A percentile compares a stretch with the other conserved stretches of the same genome.
These are phyloP conservation scores for Theileria orientalis DNA, from an alignment of 169 alveolate genomes.

Conservation along the genomic window DNA sequence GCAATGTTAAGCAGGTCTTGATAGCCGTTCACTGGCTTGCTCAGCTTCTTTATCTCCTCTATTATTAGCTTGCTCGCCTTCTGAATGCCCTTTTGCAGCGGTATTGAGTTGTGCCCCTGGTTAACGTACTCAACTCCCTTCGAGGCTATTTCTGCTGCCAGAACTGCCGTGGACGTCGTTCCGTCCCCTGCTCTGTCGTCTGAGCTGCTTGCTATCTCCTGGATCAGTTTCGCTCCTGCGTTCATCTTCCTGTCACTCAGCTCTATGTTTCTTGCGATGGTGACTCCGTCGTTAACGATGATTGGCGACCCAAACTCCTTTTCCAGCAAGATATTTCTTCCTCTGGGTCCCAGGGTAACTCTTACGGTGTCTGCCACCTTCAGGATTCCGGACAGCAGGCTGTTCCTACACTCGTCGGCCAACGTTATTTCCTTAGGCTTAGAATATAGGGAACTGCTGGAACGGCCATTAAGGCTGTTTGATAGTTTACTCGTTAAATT, in stretches of 20 bases:
- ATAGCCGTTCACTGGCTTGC: constrained; percentile 81
- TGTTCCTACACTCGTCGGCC: constrained; percentile 81
- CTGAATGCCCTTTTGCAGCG: constrained; percentile 84
- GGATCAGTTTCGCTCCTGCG: constrained; percentile 86
- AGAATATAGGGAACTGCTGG: constrained; percentile 14
- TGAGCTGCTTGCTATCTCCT: constrained; percentile 85
- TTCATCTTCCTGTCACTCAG: constrained; percentile 80
- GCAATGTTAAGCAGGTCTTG: constrained; percentile 83
- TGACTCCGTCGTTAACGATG: constrained; percentile 88
- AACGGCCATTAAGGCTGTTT: neutral
- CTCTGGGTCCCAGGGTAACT: constrained; percentile 88
- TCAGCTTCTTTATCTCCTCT: constrained; percentile 79
- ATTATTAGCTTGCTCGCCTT: constrained; percentile 79
- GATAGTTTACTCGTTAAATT: too few species aligned
- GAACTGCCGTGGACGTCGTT: constrained; percentile 86
- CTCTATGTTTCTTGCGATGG: constrained; percentile 85
- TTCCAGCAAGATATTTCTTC: constrained; percentile 84
- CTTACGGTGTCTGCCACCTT: constrained; percentile 83
- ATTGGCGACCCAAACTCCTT: constrained; percentile 85
- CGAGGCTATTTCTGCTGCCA: constrained; percentile 83
- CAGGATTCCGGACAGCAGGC: constrained; percentile 76
- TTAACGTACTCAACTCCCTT: constrained; percentile 85
- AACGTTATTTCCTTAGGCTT: constrained; percentile 75
- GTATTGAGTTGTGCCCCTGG: constrained; percentile 84
- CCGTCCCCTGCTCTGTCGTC: constrained; percentile 90